Evolutionary conservation across 768 basidiomycete species (phyloP), one percentile per base, ranked within the genome.

Genomic region (Russula lepida): DNA sequence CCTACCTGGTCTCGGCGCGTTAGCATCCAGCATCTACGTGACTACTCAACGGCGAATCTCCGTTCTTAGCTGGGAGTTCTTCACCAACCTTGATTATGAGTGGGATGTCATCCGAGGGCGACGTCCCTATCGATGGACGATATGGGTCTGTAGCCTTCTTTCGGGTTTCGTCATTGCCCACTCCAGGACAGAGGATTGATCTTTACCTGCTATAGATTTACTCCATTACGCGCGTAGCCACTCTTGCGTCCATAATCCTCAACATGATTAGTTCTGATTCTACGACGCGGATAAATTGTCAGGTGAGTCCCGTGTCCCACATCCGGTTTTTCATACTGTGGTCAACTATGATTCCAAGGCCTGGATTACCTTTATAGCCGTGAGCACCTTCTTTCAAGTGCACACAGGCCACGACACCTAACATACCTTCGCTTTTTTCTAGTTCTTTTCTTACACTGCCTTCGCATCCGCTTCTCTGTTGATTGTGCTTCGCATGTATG

Each of bases 51-150:
- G 23, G 19, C 4, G 9, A 11, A 8, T 3, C 8, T n/a, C 7
- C 25, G 19, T 11, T 25, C 15, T 19, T 37, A 37, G 19, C 3
- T 47, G 56, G 56, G 56, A 51, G 17, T 51, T 41, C 17, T 19
- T 58, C 15, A 58, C 41, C 11, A 52, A 28, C 5, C 58, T 58
- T 21, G 32, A 44, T 4, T 58, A 51, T 21, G 58, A 58, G 23
- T 58, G 39, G 58, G 33, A 19, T 12, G 21, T 58, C 50, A 32
- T 58, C n/a, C 37, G 39, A 44, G 49, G 58, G 6, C 49, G n/a
- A 44, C 58, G 41, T 37, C 49, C 58, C 11, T 58, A 58, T 41
- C 58, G 49, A 6, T 58, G 58, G 58, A 41, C 58, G 3, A 52
- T 58, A 51, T 58, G 30, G 50, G 58, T 58, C 9, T 15, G 58